Evolutionary conservation across 169 alveolate genomes (phyloP).

Genomic region (Theileria luwenshuni): DNA sequence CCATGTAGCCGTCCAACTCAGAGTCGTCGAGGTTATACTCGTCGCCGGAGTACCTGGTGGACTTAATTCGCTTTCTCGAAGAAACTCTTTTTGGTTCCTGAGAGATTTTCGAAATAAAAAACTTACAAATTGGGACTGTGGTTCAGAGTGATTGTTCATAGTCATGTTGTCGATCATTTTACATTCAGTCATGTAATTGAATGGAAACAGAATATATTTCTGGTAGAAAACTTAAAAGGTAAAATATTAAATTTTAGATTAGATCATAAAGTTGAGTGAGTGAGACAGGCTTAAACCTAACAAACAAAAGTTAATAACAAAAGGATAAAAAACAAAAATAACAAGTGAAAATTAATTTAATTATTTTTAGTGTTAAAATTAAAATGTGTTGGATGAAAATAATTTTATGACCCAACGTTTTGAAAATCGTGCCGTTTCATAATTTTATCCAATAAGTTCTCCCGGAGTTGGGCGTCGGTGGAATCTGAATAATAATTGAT

Average conservation of each 20-base stretch:
- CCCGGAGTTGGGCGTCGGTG: not conserved
- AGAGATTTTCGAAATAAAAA: not conserved
- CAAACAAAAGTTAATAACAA: too few relatives aligned
- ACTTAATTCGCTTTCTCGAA: conserved; percentile 9
- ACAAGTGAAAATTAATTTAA: not conserved
- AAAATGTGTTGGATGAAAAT: conserved; percentile 1
- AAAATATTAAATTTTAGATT: not conserved
- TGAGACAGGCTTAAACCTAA: not conserved
- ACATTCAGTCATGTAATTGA: not conserved
- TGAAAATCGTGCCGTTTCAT: not conserved
- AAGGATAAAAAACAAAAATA: not conserved
- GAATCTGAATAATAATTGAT: not conserved
- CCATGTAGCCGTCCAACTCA: not conserved
- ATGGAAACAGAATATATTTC: not conserved
- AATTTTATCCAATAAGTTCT: conserved; percentile 3
- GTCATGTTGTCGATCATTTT: not conserved
- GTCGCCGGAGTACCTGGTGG: conserved; percentile 16
- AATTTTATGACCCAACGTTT: not conserved
- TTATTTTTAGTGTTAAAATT: conserved; percentile 3
- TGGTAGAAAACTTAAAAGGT: too few relatives aligned
- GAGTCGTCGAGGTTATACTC: conserved; percentile 9
- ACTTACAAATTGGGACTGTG: conserved; percentile 3
- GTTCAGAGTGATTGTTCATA: not conserved
- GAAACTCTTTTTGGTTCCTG: conserved; percentile 24
- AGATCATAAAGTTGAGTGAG: not conserved